Base-by-base conservation (phyloP, 345 rosid genomes). In the Zanthoxylum bungeanum region DNA sequence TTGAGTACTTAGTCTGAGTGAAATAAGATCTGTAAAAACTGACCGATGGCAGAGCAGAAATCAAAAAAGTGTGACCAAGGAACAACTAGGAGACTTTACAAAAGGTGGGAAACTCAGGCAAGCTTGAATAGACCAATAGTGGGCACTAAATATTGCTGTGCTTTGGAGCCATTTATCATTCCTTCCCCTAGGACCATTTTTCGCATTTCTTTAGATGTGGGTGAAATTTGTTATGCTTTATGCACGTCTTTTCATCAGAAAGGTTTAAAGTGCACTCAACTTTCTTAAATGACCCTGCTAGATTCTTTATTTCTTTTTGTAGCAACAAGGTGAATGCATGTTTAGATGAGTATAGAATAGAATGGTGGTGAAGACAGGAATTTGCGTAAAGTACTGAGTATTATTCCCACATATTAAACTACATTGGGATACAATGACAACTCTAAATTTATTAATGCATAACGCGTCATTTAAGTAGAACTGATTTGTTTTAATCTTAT, bases 211-310 rank as follows among this genome's bases (percentile, higher is more conserved):
- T 60, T 74, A 14, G 57, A 24, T 70, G 65, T 53, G 72, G 65
- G 30, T 33, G 60, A 56, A 69, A 64, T 50, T 30, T 68, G 27
- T 34, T 60, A 63, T 24, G 30, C 68, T 51, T 24, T 40, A 66
- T 69, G 64, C 49, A 44, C 65, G 65, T 73, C 68, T 69, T 59
- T 34, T n/a, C n/a, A n/a, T 58, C 24, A 7, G 66, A 69, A 73
- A 78, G 47, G 59, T 46, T 27, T 56, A 77, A 77, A 77, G 74
- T 57, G 52, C 25, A 28, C 4, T 44, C 40, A 21, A 49, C 64
- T 70, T 73, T 63, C 22, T 51, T 68, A 40, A 52, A 65, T 36
- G 33, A 9, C 60, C 33, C 1, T 1, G 31, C 36, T 61, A 12
- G 68, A 68, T 68, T 75, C 73, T 52, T 14, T 64, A 56, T 21